Evolutionary conservation across 164 flowering plant species (phyloP), one percentile per base, ranked within the genome.

Genomic region (grape (Vitis vinifera)): DNA sequence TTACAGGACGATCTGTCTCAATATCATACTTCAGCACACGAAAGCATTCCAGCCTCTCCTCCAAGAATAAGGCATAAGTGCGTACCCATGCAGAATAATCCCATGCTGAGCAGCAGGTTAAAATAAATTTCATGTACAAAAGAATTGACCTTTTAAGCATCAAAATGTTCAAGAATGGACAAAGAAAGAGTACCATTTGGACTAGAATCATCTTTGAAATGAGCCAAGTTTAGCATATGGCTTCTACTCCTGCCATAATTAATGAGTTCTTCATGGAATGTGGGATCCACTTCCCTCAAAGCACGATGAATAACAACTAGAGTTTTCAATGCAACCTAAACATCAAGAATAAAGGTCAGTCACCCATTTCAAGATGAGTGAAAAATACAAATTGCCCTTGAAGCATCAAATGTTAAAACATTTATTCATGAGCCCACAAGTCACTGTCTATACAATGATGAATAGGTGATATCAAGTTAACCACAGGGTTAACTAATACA

Each of bases 41-140:
- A 73, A 88, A 89, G 58, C 97, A 93, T 79, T 95, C 99, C 73
- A 95, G 80, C 75, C 92, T 79, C 84, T 93, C 98, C 86, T 95
- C 99, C 80, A 95, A 80, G 77, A 77, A 95, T 71, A 93, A 83
- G 23, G 99, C 99, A 83, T 95, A 95, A 48, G 88, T 70, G 55
- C 99, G 97, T 11, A 95, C 91, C 98, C 97, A 95, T 11, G 93
- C 89, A 77, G 99, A 95, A 81, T 93, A 95, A 76, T 95, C 99
- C 99, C 99, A 95, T 59, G 99, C 99, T 95, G 82, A 51, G 62
- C 57, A 79, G 44, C 47, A 76, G 16, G 67, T 9, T n/a, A 55
- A 60, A 55, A 59, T 3, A 55, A 51, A 53, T 48, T 56, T 69
- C 49, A 72, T n/a, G 16, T 68, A 70, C 31, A 47, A 55, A 15